A percentile compares a stretch with the other conserved stretches of the same genome.
Conservation (phyloP, 2,329 filamentous ascomycete species). For the Pseudogymnoascus sp. region DNA sequence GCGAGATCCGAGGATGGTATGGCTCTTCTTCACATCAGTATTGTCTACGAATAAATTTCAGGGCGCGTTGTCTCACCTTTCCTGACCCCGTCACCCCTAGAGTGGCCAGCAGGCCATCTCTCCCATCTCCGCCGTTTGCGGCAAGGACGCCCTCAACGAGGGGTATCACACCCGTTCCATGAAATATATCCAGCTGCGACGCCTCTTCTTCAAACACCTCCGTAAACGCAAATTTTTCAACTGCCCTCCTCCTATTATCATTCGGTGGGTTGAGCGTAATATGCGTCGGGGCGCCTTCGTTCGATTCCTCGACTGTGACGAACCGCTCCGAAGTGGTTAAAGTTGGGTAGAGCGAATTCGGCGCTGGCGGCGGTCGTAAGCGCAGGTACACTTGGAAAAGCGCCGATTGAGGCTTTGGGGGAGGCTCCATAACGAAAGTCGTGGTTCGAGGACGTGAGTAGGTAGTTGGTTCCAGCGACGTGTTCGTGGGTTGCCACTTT, state of each 20-base stretch:
- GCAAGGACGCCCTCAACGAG: conserved; percentile 77
- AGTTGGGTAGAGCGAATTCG: conserved; percentile 30
- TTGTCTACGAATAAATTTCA: background rate
- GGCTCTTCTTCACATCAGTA: conserved; percentile 51
- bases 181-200: conserved; percentile 77
- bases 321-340: conserved; percentile 53
- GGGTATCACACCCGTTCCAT: conserved; percentile 63
- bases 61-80: conserved; percentile 52
- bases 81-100: conserved; percentile 91
- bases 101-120: conserved; percentile 84
- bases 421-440: conserved; percentile 28
- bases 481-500: background rate
- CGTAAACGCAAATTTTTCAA: conserved; percentile 93
- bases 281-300: conserved; percentile 49
- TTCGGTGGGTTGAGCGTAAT: conserved; percentile 73
- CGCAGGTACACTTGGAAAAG: conserved; percentile 91
- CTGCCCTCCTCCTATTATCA: conserved; percentile 72
- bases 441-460: background rate
- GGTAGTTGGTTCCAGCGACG: background rate
- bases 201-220: conserved; percentile 84
- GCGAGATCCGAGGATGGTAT: conserved; percentile 87
- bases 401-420: conserved; percentile 39
- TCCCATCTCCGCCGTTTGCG: conserved; percentile 62
- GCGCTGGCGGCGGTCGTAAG: conserved; percentile 55
- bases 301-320: conserved; percentile 62